Conservation (phyloP, 2,329 filamentous ascomycete species). For the Xylariales sp. region DNA sequence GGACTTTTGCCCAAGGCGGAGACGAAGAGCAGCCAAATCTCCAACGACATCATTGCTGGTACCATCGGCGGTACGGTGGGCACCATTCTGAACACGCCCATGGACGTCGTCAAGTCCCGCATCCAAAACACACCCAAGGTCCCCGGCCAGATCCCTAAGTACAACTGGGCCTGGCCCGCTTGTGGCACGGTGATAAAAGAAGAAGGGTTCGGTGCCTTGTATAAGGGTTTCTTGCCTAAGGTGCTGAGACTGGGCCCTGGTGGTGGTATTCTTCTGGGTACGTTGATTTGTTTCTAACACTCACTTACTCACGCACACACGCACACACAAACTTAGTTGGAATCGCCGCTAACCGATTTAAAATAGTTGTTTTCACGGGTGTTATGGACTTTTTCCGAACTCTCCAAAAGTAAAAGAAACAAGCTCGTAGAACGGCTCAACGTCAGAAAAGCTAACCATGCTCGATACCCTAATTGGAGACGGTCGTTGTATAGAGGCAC, state of each 20-base stretch:
- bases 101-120: slow-evolving; percentile 81
- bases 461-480: slow-evolving; percentile 37
- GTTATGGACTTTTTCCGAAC: slow-evolving; percentile 45
- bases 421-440: slow-evolving; percentile 19
- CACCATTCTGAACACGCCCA: slow-evolving; percentile 85
- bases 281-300: slow-evolving; percentile 11
- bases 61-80: slow-evolving; percentile 87
- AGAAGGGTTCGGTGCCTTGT: slow-evolving; percentile 90
- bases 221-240: slow-evolving; percentile 98
- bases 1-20: slow-evolving; percentile 83
- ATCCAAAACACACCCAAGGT: slow-evolving; percentile 95
- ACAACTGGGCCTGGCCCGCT: slow-evolving; percentile 97
- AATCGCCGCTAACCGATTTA: slow-evolving; percentile 2
- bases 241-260: slow-evolving; percentile 75
- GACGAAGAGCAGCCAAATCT: slow-evolving; percentile 82
- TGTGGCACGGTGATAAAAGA: slow-evolving; percentile 89
- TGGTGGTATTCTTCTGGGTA: slow-evolving; percentile 71
- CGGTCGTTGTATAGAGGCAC: slow-evolving; percentile 24
- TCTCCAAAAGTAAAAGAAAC: slow-evolving; percentile 32
- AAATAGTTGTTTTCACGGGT: slow-evolving; percentile 42
- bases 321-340: neutral
- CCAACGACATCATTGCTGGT: slow-evolving; percentile 89
- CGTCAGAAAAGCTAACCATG: slow-evolving; percentile 13
- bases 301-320: neutral
- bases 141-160: slow-evolving; percentile 86